Evolutionary conservation across 2,329 filamentous ascomycete genomes (phyloP), one percentile per base, ranked within the genome.

Genomic region (Penicillium brasilianum): DNA sequence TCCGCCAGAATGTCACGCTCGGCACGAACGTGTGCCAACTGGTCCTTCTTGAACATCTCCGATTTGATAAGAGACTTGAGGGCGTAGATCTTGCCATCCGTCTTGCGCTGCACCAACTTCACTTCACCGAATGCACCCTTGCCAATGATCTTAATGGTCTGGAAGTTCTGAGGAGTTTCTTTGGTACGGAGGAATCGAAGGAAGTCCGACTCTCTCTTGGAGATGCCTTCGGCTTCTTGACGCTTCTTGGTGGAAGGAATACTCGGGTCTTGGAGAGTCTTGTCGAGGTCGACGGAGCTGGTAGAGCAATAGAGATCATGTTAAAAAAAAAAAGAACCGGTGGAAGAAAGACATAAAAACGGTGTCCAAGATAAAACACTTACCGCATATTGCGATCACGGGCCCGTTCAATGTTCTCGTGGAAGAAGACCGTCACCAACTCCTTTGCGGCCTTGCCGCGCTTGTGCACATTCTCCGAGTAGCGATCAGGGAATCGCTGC

Each of bases 1-100:
- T 99, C 96, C 64, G 95, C 95, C 66, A 99, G 83, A 70, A 99
- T 98, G 77, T 99, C 95, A 84, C 95, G 89, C 81, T 99, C 95
- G 56, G 95, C 93, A 66, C 96, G 93, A 62, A 99, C 95, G 80
- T 99, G 95, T 18, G 95, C 95, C 63, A 99, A 83, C 78, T 99
- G 95, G 75, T 99, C 95, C 80, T 97, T 97, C 82, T 97, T 97
- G 83, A 97, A 97, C 95, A 99, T 99, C 80, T 99, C 95, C 52
- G 92, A 93, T 84, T 99, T 99, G 79, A 99, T 92, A 69, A 99
- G 84, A 49, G 94, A 98, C 83, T 99, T 99, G 84, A 99, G 90
- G 62, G 95, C 95, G 72, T 98, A 99, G 66, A 99, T 93, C 80
- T 97, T 97, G 79, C 92, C 92, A 73, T 98, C 95, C 56, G 91